Percentiles rank a stretch among this genome's conserved stretches.
Conservation (phyloP, 78 protist genomes). For the Salpingoeca rosetta region DNA sequence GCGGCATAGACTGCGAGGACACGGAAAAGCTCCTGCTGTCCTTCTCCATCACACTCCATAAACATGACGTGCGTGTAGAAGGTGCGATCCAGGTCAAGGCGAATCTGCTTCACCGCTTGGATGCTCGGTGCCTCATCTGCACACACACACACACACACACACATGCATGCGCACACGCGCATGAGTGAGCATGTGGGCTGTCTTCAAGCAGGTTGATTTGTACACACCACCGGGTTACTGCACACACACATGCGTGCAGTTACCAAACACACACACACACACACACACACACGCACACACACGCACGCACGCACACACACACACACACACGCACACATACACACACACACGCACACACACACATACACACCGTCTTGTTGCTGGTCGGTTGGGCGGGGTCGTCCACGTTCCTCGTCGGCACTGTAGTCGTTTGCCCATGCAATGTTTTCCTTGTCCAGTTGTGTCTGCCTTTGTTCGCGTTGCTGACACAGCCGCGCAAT, state of each 20-base stretch:
- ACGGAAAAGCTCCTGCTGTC: neutral
- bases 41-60: neutral
- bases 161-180: neutral
- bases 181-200: neutral
- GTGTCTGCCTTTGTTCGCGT: no score
- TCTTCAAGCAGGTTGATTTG: neutral
- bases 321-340: neutral
- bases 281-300: neutral
- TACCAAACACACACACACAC: neutral
- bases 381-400: no score
- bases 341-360: neutral
- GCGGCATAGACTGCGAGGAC: conserved; percentile 13
- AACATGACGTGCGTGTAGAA: neutral
- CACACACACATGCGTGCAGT: neutral
- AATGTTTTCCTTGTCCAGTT: no score
- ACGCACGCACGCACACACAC: neutral
- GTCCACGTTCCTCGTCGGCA: no score
- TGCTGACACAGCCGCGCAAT: no score
- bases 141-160: neutral
- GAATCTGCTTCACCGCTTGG: neutral
- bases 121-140: neutral
- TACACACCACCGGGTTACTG: neutral
- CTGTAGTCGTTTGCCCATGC: no score
- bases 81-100: neutral
- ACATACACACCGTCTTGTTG: no score